Base-by-base conservation (phyloP, 306 rosid species). In the Inga oerstediana region DNA sequence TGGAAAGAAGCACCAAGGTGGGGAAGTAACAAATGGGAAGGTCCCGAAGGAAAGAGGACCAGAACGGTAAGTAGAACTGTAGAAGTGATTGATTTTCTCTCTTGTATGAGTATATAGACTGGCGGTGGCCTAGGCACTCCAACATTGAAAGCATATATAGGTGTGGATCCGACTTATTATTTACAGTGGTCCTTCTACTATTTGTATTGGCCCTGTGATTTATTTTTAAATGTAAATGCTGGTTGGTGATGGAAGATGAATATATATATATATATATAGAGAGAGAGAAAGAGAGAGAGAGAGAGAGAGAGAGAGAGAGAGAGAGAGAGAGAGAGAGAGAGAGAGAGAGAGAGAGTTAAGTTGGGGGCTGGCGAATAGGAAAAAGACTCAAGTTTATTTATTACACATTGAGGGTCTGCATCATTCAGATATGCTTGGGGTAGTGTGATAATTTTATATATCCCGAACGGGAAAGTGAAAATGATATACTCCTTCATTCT, bases 21-120 rank as follows among this genome's bases (percentile, higher is more conserved):
- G 52, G 54, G 35, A 22, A 44, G n/a, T n/a, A 41, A 12, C 24
- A 72, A 70, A 45, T 72, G 76, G 76, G 75, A 13, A 72, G 59
- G 76, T 44, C 75, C 34, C 37, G 5, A 22, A 45, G 76, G 10
- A 46, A 27, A 24, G 30, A 27, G 77, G 59, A 27, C 8, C 43
- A 46, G 34, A 46, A 72, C 0, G 11, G 37, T 59, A 1, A 27
- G 30, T 0, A 27, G 30, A 27, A 27, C 30, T 4, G 13, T 59
- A 20, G 4, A 8, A 20, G 65, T 9, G 56, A 49, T 49, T 2
- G 54, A 15, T 39, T 39, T 1, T 39, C 43, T 39, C 43, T 37
- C 41, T 37, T 37, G 8, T 39, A 39, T 7, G 43, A 6, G 1
- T 39, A 39, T 39, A 39, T 39, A 35, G 37, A 35, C 37, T 35